Conservation (phyloP, 2,329 filamentous ascomycete genomes). For the Keithomyces neogunnii region DNA sequence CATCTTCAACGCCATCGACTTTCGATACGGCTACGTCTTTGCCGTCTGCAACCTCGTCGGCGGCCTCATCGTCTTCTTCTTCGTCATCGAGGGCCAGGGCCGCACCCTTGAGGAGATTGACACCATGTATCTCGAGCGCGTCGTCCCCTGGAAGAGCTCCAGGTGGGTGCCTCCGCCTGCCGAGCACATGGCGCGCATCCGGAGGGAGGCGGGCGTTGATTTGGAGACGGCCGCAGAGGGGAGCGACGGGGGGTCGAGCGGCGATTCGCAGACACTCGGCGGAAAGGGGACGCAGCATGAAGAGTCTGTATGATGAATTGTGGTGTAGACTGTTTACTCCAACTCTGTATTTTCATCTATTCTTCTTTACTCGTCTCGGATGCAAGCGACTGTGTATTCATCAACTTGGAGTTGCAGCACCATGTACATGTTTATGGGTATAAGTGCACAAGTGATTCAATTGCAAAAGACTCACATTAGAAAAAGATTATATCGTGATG, state of each 20-base stretch:
- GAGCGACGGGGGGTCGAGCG: neutral
- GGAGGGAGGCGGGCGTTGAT: constrained; percentile 32
- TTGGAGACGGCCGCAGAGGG: constrained; percentile 16
- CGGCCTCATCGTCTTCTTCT: constrained; percentile 64
- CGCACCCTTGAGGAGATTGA: constrained; percentile 73
- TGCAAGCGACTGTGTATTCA: too few species aligned
- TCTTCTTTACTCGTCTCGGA: too few species aligned
- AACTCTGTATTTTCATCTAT: too few species aligned
- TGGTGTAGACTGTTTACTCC: constrained; percentile 1
- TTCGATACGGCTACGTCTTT: constrained; percentile 68
- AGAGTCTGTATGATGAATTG: neutral
- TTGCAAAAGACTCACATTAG: neutral
- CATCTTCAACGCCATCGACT: constrained; percentile 64
- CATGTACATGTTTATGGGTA: too few species aligned
- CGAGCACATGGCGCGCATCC: constrained; percentile 33
- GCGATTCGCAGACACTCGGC: neutral
- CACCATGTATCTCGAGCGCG: constrained; percentile 61
- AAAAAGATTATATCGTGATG: too few species aligned
- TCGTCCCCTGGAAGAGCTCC: constrained; percentile 54
- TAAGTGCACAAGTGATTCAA: too few species aligned
- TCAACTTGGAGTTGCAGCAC: too few species aligned
- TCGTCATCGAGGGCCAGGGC: constrained; percentile 66
- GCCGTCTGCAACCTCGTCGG: constrained; percentile 61
- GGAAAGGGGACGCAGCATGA: neutral
- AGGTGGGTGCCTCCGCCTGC: constrained; percentile 41